Conservation (phyloP, 441 rosid genomes). For the Populus hybrid region DNA sequence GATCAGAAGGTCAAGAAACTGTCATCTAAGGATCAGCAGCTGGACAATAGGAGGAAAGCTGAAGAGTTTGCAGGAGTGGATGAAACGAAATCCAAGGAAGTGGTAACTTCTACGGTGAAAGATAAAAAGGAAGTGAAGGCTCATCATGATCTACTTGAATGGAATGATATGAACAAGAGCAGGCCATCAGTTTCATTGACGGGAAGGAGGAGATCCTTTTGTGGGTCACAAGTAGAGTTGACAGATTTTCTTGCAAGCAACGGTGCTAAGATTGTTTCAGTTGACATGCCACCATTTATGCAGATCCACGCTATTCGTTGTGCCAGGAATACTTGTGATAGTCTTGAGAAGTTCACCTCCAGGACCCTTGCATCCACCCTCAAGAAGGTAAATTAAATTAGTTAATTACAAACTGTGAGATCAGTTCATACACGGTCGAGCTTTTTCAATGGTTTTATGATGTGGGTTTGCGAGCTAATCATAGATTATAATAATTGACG, state of each 20-base stretch:
- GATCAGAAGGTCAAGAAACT: slow-evolving; percentile 23
- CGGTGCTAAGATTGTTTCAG: slow-evolving; percentile 53
- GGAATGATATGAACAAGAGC: slow-evolving; percentile 29
- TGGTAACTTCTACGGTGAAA: not conserved
- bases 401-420: not conserved
- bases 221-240: slow-evolving; percentile 44
- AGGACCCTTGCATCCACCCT: slow-evolving; percentile 44
- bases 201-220: slow-evolving; percentile 46
- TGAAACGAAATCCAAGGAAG: slow-evolving; percentile 7
- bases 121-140: slow-evolving; percentile 1
- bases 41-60: slow-evolving; percentile 13
- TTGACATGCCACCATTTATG: slow-evolving; percentile 65
- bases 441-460: not conserved
- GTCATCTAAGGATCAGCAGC: slow-evolving; percentile 11
- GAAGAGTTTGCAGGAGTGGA: not conserved
- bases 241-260: slow-evolving; percentile 42
- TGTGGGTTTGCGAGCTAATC: not conserved
- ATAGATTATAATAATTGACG: not conserved
- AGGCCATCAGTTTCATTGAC: slow-evolving; percentile 29
- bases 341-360: slow-evolving; percentile 52
- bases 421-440: not conserved
- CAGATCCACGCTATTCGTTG: slow-evolving; percentile 62
- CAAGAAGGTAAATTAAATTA: slow-evolving; percentile 39
- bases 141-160: slow-evolving; percentile 25
- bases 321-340: slow-evolving; percentile 51